These are phyloP conservation scores for Amauroascus niger DNA, from an alignment of 2,329 filamentous ascomycete species.

Conservation along the genomic window DNA sequence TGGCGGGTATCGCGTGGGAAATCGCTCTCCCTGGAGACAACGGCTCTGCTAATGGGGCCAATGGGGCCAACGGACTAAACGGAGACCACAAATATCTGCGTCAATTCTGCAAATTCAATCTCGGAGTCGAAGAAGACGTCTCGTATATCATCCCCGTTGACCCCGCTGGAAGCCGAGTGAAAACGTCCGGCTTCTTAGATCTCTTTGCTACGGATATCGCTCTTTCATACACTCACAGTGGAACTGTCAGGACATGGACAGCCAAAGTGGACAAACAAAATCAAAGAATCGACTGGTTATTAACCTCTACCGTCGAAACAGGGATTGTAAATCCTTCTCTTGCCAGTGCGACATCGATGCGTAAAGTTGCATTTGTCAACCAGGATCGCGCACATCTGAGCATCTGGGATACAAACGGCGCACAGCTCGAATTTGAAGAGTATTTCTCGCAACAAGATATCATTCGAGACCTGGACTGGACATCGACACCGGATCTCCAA, in stretches of 20 bases:
- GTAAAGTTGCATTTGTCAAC: slow-evolving; percentile 78
- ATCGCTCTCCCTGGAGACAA: slow-evolving; percentile 48
- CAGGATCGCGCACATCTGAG: slow-evolving; percentile 62
- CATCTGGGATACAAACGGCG: slow-evolving; percentile 81
- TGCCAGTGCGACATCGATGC: slow-evolving; percentile 74
- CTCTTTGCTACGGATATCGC: slow-evolving; percentile 78
- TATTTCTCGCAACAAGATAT: slow-evolving; percentile 61
- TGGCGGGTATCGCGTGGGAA: slow-evolving; percentile 75
- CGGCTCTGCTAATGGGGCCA: slow-evolving; percentile 22
- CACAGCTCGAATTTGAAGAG: slow-evolving; percentile 71
- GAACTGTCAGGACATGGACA: slow-evolving; percentile 75
- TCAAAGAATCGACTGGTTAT: slow-evolving; percentile 65
- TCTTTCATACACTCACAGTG: slow-evolving; percentile 68
- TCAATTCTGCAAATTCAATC: slow-evolving; percentile 62
- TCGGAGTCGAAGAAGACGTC: slow-evolving; percentile 48
- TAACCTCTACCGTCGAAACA: slow-evolving; percentile 73
- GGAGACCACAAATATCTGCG: slow-evolving; percentile 38
- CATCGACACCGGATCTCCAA: slow-evolving; percentile 78
- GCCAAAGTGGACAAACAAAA: slow-evolving; percentile 56
- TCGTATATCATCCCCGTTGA: slow-evolving; percentile 68
- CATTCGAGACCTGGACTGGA: slow-evolving; percentile 87
- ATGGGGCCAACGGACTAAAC: slow-evolving; percentile 35
- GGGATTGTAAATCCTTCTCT: slow-evolving; percentile 62
- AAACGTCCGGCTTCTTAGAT: slow-evolving; percentile 70
- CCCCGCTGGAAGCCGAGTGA: slow-evolving; percentile 63